Base-by-base conservation (phyloP, 176 grass and related monocot genomes). In the Eleusine coracana region DNA sequence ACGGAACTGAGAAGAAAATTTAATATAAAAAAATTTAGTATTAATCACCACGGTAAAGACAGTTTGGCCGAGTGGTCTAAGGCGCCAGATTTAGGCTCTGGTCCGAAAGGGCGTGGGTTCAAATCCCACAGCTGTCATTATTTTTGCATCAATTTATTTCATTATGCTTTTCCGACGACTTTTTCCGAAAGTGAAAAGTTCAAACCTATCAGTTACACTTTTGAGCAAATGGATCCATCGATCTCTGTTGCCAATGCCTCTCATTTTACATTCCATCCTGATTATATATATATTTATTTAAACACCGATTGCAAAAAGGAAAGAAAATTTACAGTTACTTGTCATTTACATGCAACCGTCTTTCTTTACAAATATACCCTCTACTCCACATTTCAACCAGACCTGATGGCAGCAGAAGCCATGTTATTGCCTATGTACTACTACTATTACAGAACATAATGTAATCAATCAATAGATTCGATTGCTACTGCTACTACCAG, bases 41-140 rank as follows among this genome's bases (percentile, higher is more conserved):
- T 46, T 2, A 2, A 12, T 2, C 0, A 2, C 9, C 10, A 11
- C 2, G 2, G 11, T 10, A 2, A n/a, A 65, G 0, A 92, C 87
- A 92, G 92, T 93, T 98, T 95, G 90, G 90, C 92, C 92, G 95
- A 97, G 92, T 98, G 92, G 95, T 98, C 95, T 94, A 98, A 93
- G 88, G 95, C 92, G 95, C 86, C 86, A 94, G 95, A 93, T 93
- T 98, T 98, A 95, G 95, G 92, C 92, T 98, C 90, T 98, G 82
- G 95, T 95, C 90, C 95, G 95, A 83, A 93, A 93, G 92, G 92
- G 92, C 90, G 92, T 93, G 96, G 90, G 96, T 98, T 98, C 96
- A 95, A 98, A 98, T 94, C 92, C 94, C 91, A 96, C 94, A 93
- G 86, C 90, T 89, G 84, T 91, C 77, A 88, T 46, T 46, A 46